phyloP scores from a whole-genome alignment of 768 basidiomycete genomes.

The Suillus decipiens region DNA sequence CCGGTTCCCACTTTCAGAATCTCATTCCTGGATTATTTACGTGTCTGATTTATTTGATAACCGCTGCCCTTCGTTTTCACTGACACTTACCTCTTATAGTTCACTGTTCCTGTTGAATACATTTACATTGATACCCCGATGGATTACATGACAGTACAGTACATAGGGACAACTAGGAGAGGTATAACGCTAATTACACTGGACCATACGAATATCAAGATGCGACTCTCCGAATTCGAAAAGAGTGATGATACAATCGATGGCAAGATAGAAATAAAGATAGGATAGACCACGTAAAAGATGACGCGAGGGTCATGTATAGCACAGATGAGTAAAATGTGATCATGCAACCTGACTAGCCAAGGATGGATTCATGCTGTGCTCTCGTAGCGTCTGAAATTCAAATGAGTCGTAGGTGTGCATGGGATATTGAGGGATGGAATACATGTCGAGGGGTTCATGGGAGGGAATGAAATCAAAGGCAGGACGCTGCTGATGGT shows the following conservation, averaged over 20 bases:
- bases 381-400: conserved; percentile 35
- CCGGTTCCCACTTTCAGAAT: conserved; percentile 14
- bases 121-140: conserved; percentile 20
- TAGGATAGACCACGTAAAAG: background rate
- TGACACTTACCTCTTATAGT: background rate
- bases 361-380: conserved; percentile 20
- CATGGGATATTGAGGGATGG: conserved; percentile 17
- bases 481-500: conserved; percentile 7
- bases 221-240: conserved; percentile 3
- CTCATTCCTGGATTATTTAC: background rate
- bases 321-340: conserved; percentile 2
- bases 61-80: background rate
- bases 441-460: conserved; percentile 23
- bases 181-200: conserved; percentile 15
- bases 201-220: conserved; percentile 14
- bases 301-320: conserved; percentile 4
- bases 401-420: conserved; percentile 34
- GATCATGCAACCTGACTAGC: conserved; percentile 25
- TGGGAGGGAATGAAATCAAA: conserved; percentile 25
- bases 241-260: conserved; percentile 24
- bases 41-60: background rate
- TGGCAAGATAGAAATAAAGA: conserved; percentile 27
- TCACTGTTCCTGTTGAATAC: conserved; percentile 5
- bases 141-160: conserved; percentile 16
- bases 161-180: conserved; percentile 15